These are phyloP conservation scores for Cymbopogon flexuosus DNA, from an alignment of 202 grass and related monocot genomes.

Conservation along the genomic window DNA sequence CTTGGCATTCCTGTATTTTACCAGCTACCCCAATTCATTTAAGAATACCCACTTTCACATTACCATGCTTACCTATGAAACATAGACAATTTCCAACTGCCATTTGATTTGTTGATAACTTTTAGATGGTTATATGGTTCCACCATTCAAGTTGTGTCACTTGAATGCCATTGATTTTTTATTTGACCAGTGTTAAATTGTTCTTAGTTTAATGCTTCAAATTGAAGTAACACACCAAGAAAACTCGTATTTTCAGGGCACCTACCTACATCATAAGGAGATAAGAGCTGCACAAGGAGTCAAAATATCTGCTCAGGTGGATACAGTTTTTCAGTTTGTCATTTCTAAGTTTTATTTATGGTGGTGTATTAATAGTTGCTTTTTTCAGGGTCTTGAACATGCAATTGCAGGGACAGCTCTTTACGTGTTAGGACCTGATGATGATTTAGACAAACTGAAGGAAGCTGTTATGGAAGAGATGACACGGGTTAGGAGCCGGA, in stretches of 20 bases:
- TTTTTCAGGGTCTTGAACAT: constrained; percentile 67
- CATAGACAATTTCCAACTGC: neutral
- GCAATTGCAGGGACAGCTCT: constrained; percentile 75
- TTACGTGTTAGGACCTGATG: constrained; percentile 48
- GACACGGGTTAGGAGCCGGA: constrained; percentile 68
- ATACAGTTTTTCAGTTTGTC: constrained; percentile 8
- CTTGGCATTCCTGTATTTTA: constrained; percentile 5
- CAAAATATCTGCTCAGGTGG: constrained; percentile 89
- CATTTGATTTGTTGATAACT: neutral
- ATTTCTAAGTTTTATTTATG: constrained; percentile 7
- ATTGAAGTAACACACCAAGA: constrained; percentile 7
- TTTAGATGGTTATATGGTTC: neutral
- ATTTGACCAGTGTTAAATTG: neutral
- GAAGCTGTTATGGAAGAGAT: constrained; percentile 82
- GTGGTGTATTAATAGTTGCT: neutral
- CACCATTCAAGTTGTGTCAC: neutral
- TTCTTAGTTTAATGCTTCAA: constrained; percentile 21
- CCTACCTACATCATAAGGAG: constrained; percentile 64
- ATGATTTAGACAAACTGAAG: constrained; percentile 68
- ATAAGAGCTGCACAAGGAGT: constrained; percentile 73
- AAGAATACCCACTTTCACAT: neutral
- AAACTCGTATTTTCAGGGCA: constrained; percentile 35
- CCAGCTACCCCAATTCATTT: neutral
- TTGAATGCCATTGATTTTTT: constrained; percentile 9
- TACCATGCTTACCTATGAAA: constrained; percentile 11